Base-by-base conservation (phyloP, 2,329 filamentous ascomycete genomes). In the Fusarium dimerum region DNA sequence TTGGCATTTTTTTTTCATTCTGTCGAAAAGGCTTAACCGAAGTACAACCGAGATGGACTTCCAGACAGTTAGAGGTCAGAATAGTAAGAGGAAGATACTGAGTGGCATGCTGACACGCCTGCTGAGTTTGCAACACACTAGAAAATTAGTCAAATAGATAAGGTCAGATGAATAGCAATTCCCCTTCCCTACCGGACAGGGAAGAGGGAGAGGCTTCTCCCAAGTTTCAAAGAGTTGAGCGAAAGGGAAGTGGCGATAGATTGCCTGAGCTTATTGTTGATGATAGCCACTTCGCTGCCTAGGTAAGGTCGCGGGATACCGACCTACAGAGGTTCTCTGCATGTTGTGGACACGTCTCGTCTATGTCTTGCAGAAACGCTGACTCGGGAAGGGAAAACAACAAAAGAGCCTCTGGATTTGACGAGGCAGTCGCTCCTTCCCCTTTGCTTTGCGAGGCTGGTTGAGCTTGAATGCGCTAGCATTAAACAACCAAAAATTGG, bases 1-100 rank as follows among this genome's bases (percentile, higher is more conserved):
- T 54, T 61, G 47, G 52, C 36, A 59, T 52, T 52, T 26, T 26
- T 26, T 26, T 26, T 26, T 26, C 20, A n/a, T n/a, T n/a, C 20
- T 26, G 5, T 26, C 20, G n/a, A 26, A 4, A 26, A 26, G 51
- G 56, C 43, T 51, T 43, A 45, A 49, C 63, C 63, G 63, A 66
- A 56, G 62, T 66, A 63, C 51, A 59, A 45, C 63, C 63, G 63
- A 52, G 44, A 39, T 40, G 57, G 50, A 55, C 54, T 60, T 53
- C 56, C 51, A 58, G 58, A 51, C 51, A 46, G 60, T 52, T 54
- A 60, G 13, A 15, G 9, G 43, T n/a, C 54, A 51, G 62, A 52
- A 58, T 45, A 26, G 4, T 54, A 61, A 51, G 51, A 43, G 48
- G 44, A 45, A 54, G 47, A 17, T n/a, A n/a, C n/a, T n/a, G 43